Evolutionary conservation across 1,139 yeast genomes (phyloP), one percentile per base, ranked within the genome.

Genomic region (Pichia sp.): DNA sequence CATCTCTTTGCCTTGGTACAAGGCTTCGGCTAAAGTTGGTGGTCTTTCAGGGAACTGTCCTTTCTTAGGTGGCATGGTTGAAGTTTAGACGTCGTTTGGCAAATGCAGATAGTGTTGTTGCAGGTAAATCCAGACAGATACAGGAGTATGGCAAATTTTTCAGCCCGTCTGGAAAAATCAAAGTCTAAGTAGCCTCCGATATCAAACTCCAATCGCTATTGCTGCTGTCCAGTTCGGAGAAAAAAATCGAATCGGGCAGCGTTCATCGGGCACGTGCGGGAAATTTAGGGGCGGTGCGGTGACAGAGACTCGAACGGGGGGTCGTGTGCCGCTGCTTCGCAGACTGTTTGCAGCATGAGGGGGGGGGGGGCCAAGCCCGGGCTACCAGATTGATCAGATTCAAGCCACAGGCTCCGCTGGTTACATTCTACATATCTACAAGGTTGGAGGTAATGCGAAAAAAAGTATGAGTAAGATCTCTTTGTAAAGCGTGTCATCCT

Each of bases 401-500:
- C 14, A 44, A 6, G n/a, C 1, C 4, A n/a, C 29, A 9, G 4
- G 20, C 9, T 16, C n/a, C 16, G 16, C 4, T 14, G 9, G 20
- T 10, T 14, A 4, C n/a, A 4, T 40, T 4, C 7, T 5, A 40
- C n/a, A 14, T 40, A 16, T 40, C 44, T 20, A 20, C 24, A 20
- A 20, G 24, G 24, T 20, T 20, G 24, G 24, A 20, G 24, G 24
- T 20, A 3, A 20, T 20, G 30, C 24, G 53, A 60, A 80, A 87
- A 87, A 86, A 86, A 87, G 85, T 83, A 34, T 78, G 76, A 78
- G 75, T 80, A 84, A 86, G 71, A 87, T 87, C 95, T 87, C 95
- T 87, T 87, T 87, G 91, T 84, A 86, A 81, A 85, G 95, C 93
- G 93, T 87, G 95, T 87, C 95, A 87, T 87, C 95, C 91, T 87